Base-by-base conservation (phyloP, 1,284 basidiomycete genomes). In the Papiliotrema fonsecae region DNA sequence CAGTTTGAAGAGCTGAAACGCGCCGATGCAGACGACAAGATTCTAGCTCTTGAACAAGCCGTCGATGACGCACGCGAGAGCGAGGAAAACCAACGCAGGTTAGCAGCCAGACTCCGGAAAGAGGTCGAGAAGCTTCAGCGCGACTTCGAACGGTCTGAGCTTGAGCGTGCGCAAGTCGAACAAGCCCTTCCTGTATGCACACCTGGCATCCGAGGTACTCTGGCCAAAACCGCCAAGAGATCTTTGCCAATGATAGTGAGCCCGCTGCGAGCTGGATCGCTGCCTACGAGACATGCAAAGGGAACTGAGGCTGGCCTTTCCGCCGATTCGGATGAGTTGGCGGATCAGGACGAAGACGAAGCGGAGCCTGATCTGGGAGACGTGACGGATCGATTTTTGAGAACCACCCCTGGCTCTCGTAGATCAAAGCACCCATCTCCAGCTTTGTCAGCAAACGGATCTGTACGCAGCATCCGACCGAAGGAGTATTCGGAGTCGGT, bases 71-170 rank as follows among this genome's bases (percentile, higher is more conserved):
- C 68, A 3, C 52, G 54, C 9, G 65, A 64, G 9, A 51, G 64
- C 7, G 68, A 70, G 32, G 68, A 70, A 32, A 49, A 36, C 9
- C 65, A 68, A 42, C 39, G 68, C 13, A 70, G 65, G 38, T 49
- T 60, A 1, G 63, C 58, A 0, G 62, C 65, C 0, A 55, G 68
- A 25, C 52, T 68, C 31, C 54, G 58, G 16, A 60, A 51, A 39
- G 66, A 70, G 21, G 47, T 65, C 27, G 54, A 61, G 3, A 64
- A 64, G 47, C 56, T 68, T 22, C 56, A 62, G 30, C 51, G 61
- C 10, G 61, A 65, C 35, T 56, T 64, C 19, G 53, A 64, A 25
- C 50, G 60, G 28, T 55, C 59, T 1, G 65, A 70, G 27, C 54
- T 52, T 19, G 42, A 34, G 22, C 25, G 50, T 35, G 49, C 38